A percentile compares a stretch with the other conserved stretches of the same genome.
Evolutionary conservation across 106 monocot species (phyloP).

Genomic region (Dendrobium officinale): DNA sequence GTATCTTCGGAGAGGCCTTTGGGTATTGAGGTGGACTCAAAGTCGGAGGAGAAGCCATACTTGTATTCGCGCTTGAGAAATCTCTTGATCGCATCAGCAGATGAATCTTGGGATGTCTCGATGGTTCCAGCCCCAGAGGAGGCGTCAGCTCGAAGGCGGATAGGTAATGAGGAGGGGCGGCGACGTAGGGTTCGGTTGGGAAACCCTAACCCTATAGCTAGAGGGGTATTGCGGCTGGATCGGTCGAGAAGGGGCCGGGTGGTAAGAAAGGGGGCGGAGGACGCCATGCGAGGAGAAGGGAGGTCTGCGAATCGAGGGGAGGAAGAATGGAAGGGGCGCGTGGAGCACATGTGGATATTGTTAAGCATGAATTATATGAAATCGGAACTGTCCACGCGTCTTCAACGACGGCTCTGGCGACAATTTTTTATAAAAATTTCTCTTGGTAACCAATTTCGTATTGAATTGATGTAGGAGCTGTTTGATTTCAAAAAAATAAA

Average conservation of each 20-base stretch:
- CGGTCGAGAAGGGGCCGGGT: not conserved
- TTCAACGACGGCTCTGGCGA: too few species aligned
- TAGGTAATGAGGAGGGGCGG: not conserved
- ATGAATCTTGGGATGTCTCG: not conserved
- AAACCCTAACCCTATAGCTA: not conserved
- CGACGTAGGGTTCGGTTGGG: not conserved
- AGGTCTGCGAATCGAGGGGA: not conserved
- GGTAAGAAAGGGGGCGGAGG: not conserved
- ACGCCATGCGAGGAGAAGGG: not conserved
- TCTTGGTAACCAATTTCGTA: too few species aligned
- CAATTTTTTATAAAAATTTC: too few species aligned
- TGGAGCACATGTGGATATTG: not conserved
- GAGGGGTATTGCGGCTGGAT: not conserved
- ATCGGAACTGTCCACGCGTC: not conserved
- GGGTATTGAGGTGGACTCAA: slow-evolving; percentile 82
- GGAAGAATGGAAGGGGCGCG: not conserved
- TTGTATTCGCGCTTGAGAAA: slow-evolving; percentile 33
- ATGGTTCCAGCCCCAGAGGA: not conserved
- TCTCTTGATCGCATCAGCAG: slow-evolving; percentile 6
- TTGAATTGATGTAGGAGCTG: too few species aligned
- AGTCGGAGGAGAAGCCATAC: slow-evolving; percentile 63
- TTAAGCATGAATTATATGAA: not conserved
- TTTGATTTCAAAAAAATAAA: too few species aligned
- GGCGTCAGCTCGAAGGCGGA: not conserved
- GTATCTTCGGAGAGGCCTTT: slow-evolving; percentile 81